Evolutionary conservation across 2,329 filamentous ascomycete species (phyloP), one percentile per base, ranked within the genome.

Genomic region (Trichoderma koningii): DNA sequence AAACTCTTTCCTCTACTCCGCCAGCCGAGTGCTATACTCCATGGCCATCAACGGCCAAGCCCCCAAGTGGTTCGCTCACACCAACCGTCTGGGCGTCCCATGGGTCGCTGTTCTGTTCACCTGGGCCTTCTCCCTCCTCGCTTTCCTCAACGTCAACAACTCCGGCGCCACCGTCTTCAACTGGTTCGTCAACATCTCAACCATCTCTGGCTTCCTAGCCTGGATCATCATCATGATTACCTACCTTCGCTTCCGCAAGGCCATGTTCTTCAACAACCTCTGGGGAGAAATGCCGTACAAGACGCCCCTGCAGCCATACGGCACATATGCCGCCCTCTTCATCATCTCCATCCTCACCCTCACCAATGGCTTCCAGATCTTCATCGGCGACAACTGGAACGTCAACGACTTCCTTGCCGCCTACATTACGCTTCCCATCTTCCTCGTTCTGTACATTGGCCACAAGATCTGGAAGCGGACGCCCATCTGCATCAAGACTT

Each of bases 351-450:
- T 91, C 28, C 79, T 93, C n/a, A 85, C 83, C 1, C 76, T 93
- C 3, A 88, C 91, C 69, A 92, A 92, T 70, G 91, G 90, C 1
- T 94, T 93, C 76, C 84, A 87, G 42, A 84, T 89, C 15, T 93
- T 94, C 73, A 89, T 89, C 73, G 85, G 86, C 0, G 77, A 80
- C 7, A 80, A 87, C 30, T 94, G 87, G 84, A 83, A 80, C 17
- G 83, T 82, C 0, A 79, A 82, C 5, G 81, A 81, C 70, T 95
- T 95, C 71, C 66, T 89, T n/a, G 84, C 85, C 0, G 82, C 77
- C 70, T 92, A 88, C 70, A 80, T 90, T 71, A 89, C 81, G 10
- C 78, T 89, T 0, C 87, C 81, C 52, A 84, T 82, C 69, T 90
- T 90, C 74, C 68, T 87, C 2, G 75, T 79, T 0, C 78, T 89